Evolutionary conservation across 495 filamentous ascomycete genomes (phyloP).

Genomic region (Penicillium pancosmium): DNA sequence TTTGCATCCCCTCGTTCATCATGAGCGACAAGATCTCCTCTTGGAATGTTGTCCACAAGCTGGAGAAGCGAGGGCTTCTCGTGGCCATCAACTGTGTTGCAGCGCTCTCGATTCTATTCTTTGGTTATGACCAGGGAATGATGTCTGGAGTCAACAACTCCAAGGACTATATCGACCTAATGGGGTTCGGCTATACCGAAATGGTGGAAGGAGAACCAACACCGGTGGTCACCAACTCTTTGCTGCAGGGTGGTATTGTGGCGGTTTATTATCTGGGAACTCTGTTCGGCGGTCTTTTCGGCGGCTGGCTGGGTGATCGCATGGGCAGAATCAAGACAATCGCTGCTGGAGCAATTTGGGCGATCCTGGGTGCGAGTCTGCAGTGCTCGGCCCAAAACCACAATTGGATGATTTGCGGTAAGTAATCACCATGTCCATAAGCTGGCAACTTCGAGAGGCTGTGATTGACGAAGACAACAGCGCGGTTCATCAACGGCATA

Average conservation of each 20-base stretch:
- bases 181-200: conserved; percentile 65
- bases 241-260: conserved; percentile 71
- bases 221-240: conserved; percentile 59
- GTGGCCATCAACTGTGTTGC: conserved; percentile 67
- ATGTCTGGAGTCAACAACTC: conserved; percentile 76
- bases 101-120: conserved; percentile 62
- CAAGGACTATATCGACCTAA: conserved; percentile 64
- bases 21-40: conserved; percentile 53
- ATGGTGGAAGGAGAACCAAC: conserved; percentile 44
- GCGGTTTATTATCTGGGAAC: conserved; percentile 73
- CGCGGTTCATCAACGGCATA: conserved; percentile 66
- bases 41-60: conserved; percentile 60
- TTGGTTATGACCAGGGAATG: conserved; percentile 72
- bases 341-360: conserved; percentile 57
- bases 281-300: conserved; percentile 59
- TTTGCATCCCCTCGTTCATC: conserved; percentile 11
- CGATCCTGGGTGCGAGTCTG: conserved; percentile 59
- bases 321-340: conserved; percentile 65
- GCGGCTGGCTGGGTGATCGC: conserved; percentile 64
- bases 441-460: neutral
- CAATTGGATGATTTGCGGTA: conserved; percentile 72
- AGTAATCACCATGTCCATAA: conserved; percentile 7
- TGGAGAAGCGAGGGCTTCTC: conserved; percentile 65
- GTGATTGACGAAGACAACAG: conserved; percentile 22
- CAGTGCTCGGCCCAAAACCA: conserved; percentile 66